Conservation (phyloP, 306 rosid species). For the Coriaria nepalensis region DNA sequence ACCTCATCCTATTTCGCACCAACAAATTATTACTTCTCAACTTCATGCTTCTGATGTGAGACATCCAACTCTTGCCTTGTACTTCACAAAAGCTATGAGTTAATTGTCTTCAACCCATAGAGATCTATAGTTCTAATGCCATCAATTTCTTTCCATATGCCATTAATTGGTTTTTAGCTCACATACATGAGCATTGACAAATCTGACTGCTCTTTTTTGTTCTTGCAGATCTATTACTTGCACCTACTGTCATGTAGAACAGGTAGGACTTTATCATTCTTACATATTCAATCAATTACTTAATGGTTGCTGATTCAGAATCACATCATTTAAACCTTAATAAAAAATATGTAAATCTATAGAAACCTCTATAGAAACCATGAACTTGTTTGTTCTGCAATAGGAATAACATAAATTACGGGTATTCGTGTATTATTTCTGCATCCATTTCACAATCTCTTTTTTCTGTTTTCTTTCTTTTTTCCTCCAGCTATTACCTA, state of each 20-base stretch:
- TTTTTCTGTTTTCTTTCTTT: slow-evolving; percentile 3
- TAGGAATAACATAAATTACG: too few relatives aligned
- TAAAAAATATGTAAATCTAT: too few relatives aligned
- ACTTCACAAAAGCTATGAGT: background rate
- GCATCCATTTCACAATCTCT: background rate
- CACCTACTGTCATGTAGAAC: slow-evolving; percentile 76
- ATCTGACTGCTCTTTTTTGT: slow-evolving; percentile 18
- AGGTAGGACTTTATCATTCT: slow-evolving; percentile 34
- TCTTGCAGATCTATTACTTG: slow-evolving; percentile 73
- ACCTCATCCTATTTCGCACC: too few relatives aligned
- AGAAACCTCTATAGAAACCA: too few relatives aligned
- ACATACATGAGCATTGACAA: too few relatives aligned
- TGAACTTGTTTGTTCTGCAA: too few relatives aligned
- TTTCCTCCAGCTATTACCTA: background rate
- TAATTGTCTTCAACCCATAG: background rate
- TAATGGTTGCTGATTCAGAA: too few relatives aligned
- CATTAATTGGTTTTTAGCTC: too few relatives aligned
- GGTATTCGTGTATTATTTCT: background rate
- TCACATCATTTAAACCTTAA: too few relatives aligned
- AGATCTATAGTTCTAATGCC: background rate
- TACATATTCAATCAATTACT: slow-evolving; percentile 1
- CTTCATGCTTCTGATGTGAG: background rate
- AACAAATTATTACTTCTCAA: background rate
- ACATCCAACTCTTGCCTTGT: background rate
- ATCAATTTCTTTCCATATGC: background rate